A percentile compares a stretch with the other conserved stretches of the same genome.
Conservation (phyloP, 495 filamentous ascomycete genomes). For the Staphylotrichum longicolle region DNA sequence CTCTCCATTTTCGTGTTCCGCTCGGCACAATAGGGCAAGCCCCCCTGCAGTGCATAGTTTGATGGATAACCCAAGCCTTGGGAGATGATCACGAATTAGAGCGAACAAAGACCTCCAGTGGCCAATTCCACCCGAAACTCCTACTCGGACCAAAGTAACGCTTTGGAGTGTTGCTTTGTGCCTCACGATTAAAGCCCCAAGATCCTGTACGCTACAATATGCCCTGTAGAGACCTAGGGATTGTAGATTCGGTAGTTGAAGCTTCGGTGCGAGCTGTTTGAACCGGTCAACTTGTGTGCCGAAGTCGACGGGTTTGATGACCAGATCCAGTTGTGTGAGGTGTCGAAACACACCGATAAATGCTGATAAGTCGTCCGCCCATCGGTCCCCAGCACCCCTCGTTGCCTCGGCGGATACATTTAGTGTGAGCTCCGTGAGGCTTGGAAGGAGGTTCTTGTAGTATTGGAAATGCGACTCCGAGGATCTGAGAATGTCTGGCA, state of each 20-base stretch:
- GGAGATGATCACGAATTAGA: slow-evolving; percentile 1
- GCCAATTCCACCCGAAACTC: slow-evolving; percentile 6
- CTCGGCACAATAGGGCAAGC: slow-evolving; percentile 4
- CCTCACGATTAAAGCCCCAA: slow-evolving; percentile 4
- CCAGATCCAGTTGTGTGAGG: slow-evolving; percentile 1
- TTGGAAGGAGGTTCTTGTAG: slow-evolving; percentile 3
- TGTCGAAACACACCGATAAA: slow-evolving; percentile 10
- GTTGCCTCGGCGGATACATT: slow-evolving; percentile 1
- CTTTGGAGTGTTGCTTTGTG: slow-evolving; percentile 8
- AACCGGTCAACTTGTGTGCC: background rate
- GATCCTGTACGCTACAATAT: slow-evolving; percentile 6
- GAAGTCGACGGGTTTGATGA: slow-evolving; percentile 4
- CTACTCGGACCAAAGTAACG: slow-evolving; percentile 4
- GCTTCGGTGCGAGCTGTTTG: slow-evolving; percentile 2
- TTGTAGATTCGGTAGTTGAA: slow-evolving; percentile 7
- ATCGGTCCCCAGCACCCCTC: slow-evolving; percentile 2
- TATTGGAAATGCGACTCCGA: slow-evolving; percentile 5
- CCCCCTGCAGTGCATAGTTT: slow-evolving; percentile 4
- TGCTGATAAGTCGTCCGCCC: slow-evolving; percentile 7
- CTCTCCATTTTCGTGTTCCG: slow-evolving; percentile 7
- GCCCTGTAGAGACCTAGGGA: background rate
- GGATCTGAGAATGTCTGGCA: slow-evolving; percentile 3
- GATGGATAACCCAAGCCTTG: slow-evolving; percentile 6
- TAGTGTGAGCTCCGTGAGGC: slow-evolving; percentile 1
- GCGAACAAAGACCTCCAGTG: slow-evolving; percentile 6